Evolutionary conservation across 768 basidiomycete genomes (phyloP).

Genomic region (Kondoa malvinella): DNA sequence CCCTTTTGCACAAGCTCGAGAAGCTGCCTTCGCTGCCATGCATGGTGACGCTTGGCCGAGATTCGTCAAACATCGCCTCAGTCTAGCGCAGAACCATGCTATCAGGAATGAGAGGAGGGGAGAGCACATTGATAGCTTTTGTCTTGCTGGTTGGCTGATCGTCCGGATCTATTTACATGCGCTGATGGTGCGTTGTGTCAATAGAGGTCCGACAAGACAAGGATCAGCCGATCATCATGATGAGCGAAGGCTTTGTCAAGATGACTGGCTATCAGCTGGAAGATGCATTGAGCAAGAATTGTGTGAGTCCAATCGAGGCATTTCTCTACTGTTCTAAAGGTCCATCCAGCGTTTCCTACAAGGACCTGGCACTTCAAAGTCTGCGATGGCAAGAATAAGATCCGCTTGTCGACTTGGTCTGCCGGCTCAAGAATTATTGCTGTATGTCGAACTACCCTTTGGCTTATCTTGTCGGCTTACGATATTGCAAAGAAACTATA

Average conservation of each 20-base stretch:
- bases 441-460: background rate
- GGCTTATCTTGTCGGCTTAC: constrained; percentile 4
- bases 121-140: background rate
- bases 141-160: background rate
- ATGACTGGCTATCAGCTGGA: constrained; percentile 10
- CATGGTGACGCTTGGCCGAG: constrained; percentile 18
- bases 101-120: constrained; percentile 7
- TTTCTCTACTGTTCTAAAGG: background rate
- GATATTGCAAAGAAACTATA: too few relatives aligned
- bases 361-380: constrained; percentile 14
- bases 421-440: constrained; percentile 7
- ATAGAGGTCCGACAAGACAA: background rate
- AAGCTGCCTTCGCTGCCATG: constrained; percentile 14
- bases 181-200: background rate
- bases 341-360: constrained; percentile 13
- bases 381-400: constrained; percentile 9
- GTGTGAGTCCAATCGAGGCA: background rate
- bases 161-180: too few relatives aligned
- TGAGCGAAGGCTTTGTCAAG: constrained; percentile 16
- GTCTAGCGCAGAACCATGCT: constrained; percentile 4
- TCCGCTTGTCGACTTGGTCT: constrained; percentile 12
- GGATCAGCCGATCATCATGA: background rate
- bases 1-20: constrained; percentile 16
- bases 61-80: constrained; percentile 15
- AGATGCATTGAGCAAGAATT: constrained; percentile 13